Evolutionary conservation across 2,329 filamentous ascomycete species (phyloP), one percentile per base, ranked within the genome.

Genomic region (Xylaria arbuscula): DNA sequence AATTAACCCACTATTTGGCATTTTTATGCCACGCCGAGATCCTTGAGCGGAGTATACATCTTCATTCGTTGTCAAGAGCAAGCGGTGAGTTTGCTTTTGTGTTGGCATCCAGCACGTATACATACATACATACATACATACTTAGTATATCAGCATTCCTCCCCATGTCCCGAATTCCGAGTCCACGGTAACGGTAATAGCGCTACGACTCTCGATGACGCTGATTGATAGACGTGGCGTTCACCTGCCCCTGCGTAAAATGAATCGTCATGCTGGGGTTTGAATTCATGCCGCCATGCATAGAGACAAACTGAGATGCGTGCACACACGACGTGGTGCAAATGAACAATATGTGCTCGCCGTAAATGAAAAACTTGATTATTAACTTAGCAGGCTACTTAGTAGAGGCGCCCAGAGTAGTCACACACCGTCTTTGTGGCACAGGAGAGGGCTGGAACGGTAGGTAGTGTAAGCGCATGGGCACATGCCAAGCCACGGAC

Each of bases 111-210:
- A n/a, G n/a, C n/a, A n/a, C n/a, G n/a, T n/a, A n/a, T n/a, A n/a
- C n/a, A n/a, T n/a, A n/a, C n/a, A n/a, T n/a, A n/a, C n/a, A n/a
- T n/a, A n/a, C n/a, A n/a, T n/a, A n/a, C n/a, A n/a, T n/a, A n/a
- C n/a, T n/a, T n/a, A n/a, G n/a, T n/a, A n/a, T n/a, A 47, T 13
- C 7, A 2, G 56, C 24, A 32, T n/a, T 40, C 42, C 40, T 34
- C 48, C 56, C 48, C 28, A 67, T 64, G 47, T 60, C 51, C 50
- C 60, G 11, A 32, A n/a, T 55, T 50, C 61, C 53, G 32, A 64
- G 32, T 47, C 57, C 58, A 62, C 24, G 54, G 53, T 54, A 58
- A 61, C 54, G 51, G 51, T 53, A 40, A 47, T 53, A 60, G 38
- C 55, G 51, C 36, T 34, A 13, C 53, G 17, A 51, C 15, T 19